Base-by-base conservation (phyloP, 2,329 filamentous ascomycete genomes). In the Fusarium sp. region DNA sequence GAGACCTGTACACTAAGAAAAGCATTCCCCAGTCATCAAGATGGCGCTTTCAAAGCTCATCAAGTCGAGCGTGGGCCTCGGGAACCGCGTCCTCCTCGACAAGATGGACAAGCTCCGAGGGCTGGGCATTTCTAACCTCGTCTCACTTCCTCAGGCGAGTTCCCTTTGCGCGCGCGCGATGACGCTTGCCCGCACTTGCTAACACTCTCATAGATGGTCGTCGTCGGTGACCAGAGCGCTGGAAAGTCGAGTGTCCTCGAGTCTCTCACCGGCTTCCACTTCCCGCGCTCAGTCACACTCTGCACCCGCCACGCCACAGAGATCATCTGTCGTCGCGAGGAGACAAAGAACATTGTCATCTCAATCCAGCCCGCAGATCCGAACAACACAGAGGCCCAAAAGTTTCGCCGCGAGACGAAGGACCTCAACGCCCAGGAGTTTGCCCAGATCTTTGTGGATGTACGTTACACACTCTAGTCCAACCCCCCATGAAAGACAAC, bases 201-300 rank as follows among this genome's bases (percentile, higher is more conserved):
- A 16, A 58, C 16, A 1, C 20, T 20, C 9, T n/a, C 5, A 5
- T 89, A 94, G 84, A 94, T 97, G 75, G 93, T 93, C 38, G 94
- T 95, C 9, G 94, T 96, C 11, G 94, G 94, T 70, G 95, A 94
- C 75, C 94, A 97, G 80, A 95, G 93, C 0, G 95, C 94, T 50
- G 94, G 94, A 78, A 97, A 97, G 86, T 95, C 92, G 81, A 96
- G 94, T 2, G 92, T 97, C 20, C 85, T 97, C 33, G 94, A 97
- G 80, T 95, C 84, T 20, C 70, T 89, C 35, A 88, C 87, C 0
- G 85, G 85, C 0, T 86, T 88, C 36, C 82, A 83, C 0, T 87
- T 89, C 42, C 87, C 87, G 6, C 82, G 85, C 2, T 82, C 76
- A 1, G 80, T 81, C 0, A 84, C 81, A 0, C 82, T 88, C 1